A percentile compares a stretch with the other conserved stretches of the same genome.
Evolutionary conservation across 2,329 filamentous ascomycete genomes (phyloP).

Genomic region (Sclerotinia glacialis): DNA sequence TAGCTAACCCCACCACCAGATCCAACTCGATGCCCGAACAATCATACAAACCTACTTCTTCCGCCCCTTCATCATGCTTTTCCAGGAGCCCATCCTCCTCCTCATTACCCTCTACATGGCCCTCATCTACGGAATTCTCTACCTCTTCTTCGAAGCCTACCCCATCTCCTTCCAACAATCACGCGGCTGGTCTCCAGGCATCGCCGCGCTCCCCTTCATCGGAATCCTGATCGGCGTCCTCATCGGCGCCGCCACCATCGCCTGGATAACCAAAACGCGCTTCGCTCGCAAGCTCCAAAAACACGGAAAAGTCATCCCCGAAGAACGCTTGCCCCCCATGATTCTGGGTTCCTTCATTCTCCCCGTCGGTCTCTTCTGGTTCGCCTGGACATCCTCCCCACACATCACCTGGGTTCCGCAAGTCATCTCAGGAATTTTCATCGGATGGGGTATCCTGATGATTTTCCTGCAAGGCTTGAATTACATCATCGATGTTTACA

Average conservation of each 20-base stretch:
- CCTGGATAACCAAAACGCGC: slow-evolving; percentile 61
- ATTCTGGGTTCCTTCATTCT: slow-evolving; percentile 60
- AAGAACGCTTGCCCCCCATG: slow-evolving; percentile 63
- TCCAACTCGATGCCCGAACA: slow-evolving; percentile 52
- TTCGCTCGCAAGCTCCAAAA: slow-evolving; percentile 67
- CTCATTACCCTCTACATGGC: slow-evolving; percentile 34
- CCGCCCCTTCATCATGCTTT: slow-evolving; percentile 43
- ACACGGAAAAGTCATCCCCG: slow-evolving; percentile 63
- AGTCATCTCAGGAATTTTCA: slow-evolving; percentile 58
- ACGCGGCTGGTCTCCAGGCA: slow-evolving; percentile 43
- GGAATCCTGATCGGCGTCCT: slow-evolving; percentile 60
- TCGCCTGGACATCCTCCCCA: slow-evolving; percentile 60
- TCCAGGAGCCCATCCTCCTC: slow-evolving; percentile 37
- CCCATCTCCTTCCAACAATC: slow-evolving; percentile 46
- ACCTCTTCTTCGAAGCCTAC: slow-evolving; percentile 48
- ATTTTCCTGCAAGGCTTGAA: slow-evolving; percentile 32
- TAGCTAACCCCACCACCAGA: slow-evolving; percentile 31
- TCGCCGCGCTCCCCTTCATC: slow-evolving; percentile 40
- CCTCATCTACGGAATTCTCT: slow-evolving; percentile 34
- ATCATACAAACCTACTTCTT: slow-evolving; percentile 39
- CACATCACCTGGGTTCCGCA: slow-evolving; percentile 64
- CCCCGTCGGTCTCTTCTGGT: slow-evolving; percentile 71
- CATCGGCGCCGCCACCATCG: slow-evolving; percentile 58
- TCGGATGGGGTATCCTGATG: slow-evolving; percentile 64
- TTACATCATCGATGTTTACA: slow-evolving; percentile 57